Base-by-base conservation (phyloP, 805 yeast species). In the Pichia cabralensis region DNA sequence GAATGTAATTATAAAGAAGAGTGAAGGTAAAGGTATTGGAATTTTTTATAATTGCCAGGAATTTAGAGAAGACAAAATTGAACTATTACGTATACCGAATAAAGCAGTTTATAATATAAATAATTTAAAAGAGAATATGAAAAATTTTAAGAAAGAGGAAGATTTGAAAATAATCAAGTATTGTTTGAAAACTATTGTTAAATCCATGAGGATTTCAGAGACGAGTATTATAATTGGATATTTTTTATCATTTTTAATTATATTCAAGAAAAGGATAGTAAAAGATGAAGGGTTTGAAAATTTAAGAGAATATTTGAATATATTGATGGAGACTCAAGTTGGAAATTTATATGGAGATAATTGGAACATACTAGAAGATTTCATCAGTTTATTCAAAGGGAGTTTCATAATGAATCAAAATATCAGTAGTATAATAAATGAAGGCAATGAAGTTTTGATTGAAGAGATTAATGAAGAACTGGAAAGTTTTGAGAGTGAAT, bases 71-170 rank as follows among this genome's bases (percentile, higher is more conserved):
- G 49, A 39, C 1, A 36, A 44, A 3, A 32, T 60, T 12, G 65
- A 58, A 34, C 41, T 69, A 8, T 34, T 69, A 33, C 47, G 72
- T 31, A 48, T 69, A 2, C 69, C 72, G 0, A 35, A 43, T 5
- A n/a, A 22, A 0, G 31, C 48, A 6, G 48, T 60, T 0, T 47
- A 62, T 14, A 58, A 61, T 31, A 48, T 68, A 8, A 53, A 55
- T 22, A 44, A 48, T 4, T 52, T 58, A 30, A 38, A 46, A 15
- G 38, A 41, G 8, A 20, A 53, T 10, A 34, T 21, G 22, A 31
- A 9, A 30, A 38, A 12, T 3, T 35, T 40, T 11, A 45, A 47
- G 31, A 13, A 31, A 11, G 40, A 42, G 10, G 44, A 45, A 15
- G 56, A 49, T 16, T 26, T 35, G 17, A 19, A 30, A 4, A 34